Percentiles rank a stretch among this genome's conserved stretches.
These are phyloP conservation scores for Xerocomellus intermedius DNA, from an alignment of 768 basidiomycete species.

Conservation along the genomic window DNA sequence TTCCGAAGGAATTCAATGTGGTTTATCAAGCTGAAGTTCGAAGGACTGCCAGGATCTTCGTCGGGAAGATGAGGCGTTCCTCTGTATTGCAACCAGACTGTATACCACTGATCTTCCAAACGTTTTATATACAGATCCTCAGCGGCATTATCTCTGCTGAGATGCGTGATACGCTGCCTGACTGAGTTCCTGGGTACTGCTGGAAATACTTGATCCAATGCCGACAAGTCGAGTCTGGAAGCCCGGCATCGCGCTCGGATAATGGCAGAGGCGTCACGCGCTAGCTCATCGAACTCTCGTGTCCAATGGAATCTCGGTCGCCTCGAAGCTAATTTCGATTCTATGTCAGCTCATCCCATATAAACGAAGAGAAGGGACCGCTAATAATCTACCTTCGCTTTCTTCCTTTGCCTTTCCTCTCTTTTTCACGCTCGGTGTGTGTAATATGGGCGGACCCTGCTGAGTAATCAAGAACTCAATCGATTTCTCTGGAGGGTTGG, in stretches of 20 bases:
- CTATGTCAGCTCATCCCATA: constrained; percentile 4
- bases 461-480: constrained; percentile 49
- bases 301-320: constrained; percentile 82
- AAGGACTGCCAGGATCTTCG: constrained; percentile 59
- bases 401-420: constrained; percentile 30
- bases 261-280: constrained; percentile 80
- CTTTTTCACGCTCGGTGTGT: constrained; percentile 35
- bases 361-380: not conserved
- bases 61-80: constrained; percentile 71
- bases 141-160: constrained; percentile 58
- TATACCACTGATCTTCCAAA: constrained; percentile 79
- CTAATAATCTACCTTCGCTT: constrained; percentile 28
- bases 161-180: constrained; percentile 61
- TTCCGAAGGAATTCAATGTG: constrained; percentile 80
- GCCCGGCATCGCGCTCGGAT: constrained; percentile 74
- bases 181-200: constrained; percentile 71
- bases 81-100: constrained; percentile 70
- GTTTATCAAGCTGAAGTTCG: constrained; percentile 76
- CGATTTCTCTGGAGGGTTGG: constrained; percentile 50
- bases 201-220: constrained; percentile 78
- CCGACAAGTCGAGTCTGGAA: constrained; percentile 65
- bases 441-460: constrained; percentile 45
- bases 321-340: constrained; percentile 28
- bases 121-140: constrained; percentile 75
- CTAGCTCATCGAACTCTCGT: constrained; percentile 83